phyloP scores from a whole-genome alignment of 2,329 filamentous ascomycete species.

The Tolypocladium album region DNA sequence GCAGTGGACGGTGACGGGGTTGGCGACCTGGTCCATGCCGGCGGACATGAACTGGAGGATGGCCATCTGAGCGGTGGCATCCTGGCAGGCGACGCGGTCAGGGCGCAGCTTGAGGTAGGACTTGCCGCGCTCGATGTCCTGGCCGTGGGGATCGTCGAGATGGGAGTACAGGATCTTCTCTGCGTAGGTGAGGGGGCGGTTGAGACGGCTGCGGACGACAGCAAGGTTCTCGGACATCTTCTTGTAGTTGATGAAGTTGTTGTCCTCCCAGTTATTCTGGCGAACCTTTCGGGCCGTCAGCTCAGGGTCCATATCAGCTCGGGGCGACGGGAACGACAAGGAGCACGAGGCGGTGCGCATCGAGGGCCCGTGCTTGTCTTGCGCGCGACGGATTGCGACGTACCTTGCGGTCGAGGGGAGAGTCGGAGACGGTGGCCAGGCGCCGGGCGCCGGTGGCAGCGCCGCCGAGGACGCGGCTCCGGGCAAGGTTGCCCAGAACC shows the following conservation, averaged over 20 bases:
- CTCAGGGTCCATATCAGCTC: not conserved
- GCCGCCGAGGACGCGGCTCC: slow-evolving; percentile 43
- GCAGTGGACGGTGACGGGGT: slow-evolving; percentile 95
- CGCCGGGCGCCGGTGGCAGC: slow-evolving; percentile 53
- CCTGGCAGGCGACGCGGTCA: slow-evolving; percentile 97
- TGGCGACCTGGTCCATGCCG: slow-evolving; percentile 88
- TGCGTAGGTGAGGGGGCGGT: slow-evolving; percentile 86
- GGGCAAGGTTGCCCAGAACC: slow-evolving; percentile 54
- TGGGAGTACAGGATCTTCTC: slow-evolving; percentile 99
- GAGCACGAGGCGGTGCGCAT: no score
- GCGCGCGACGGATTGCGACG: slow-evolving; percentile 9
- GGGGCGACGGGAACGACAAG: not conserved
- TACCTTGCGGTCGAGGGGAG: slow-evolving; percentile 82
- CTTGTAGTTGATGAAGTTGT: slow-evolving; percentile 98
- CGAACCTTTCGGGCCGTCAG: slow-evolving; percentile 43
- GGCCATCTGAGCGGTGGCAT: slow-evolving; percentile 99
- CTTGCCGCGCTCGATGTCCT: slow-evolving; percentile 90
- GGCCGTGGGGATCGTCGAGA: slow-evolving; percentile 89
- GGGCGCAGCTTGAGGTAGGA: slow-evolving; percentile 96
- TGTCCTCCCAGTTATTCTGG: slow-evolving; percentile 94
- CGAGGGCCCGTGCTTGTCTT: not conserved
- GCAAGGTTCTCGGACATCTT: slow-evolving; percentile 98
- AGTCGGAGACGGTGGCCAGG: slow-evolving; percentile 80
- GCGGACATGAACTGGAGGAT: slow-evolving; percentile 99
- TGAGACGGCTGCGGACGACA: slow-evolving; percentile 80